These are phyloP conservation scores for Nepenthes mirabilis DNA, from an alignment of 148 eudicot genomes.

Conservation along the genomic window DNA sequence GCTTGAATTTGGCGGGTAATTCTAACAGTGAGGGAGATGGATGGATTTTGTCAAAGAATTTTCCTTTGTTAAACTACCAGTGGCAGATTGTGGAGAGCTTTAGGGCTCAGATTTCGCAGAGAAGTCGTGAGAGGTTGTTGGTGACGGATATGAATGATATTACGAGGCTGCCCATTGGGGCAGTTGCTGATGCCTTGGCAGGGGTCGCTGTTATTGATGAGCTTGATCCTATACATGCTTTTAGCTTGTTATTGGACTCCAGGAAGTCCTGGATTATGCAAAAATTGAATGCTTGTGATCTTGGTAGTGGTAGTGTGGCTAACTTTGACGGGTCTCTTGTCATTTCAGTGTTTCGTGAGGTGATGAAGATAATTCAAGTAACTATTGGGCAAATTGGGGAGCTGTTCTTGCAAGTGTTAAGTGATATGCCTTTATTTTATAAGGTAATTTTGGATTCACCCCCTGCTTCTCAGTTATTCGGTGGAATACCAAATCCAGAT, in stretches of 20 bases:
- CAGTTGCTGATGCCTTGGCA: constrained; percentile 76
- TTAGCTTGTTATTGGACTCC: constrained; percentile 64
- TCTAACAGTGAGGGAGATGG: constrained; percentile 25
- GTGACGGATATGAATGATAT: constrained; percentile 29
- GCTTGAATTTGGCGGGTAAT: constrained; percentile 23
- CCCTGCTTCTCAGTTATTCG: constrained; percentile 92
- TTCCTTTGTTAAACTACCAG: constrained; percentile 80
- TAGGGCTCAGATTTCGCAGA: constrained; percentile 78
- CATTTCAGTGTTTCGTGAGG: constrained; percentile 63
- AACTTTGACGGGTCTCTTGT: constrained; percentile 36
- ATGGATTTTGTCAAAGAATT: constrained; percentile 44
- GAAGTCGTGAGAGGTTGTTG: constrained; percentile 71
- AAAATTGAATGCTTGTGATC: constrained; percentile 38
- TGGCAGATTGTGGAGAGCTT: constrained; percentile 98
- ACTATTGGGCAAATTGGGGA: constrained; percentile 84
- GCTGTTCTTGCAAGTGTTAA: constrained; percentile 80
- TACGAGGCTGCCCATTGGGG: constrained; percentile 22
- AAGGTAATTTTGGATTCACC: constrained; percentile 73
- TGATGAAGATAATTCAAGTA: constrained; percentile 78
- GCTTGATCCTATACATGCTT: constrained; percentile 54
- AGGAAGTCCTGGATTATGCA: constrained; percentile 69
- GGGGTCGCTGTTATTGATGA: constrained; percentile 78
- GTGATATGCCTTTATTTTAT: constrained; percentile 86
- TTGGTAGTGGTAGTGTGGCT: constrained; percentile 4
- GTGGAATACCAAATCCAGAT: constrained; percentile 80